Base-by-base conservation (phyloP, 2,329 filamentous ascomycete genomes). In the Scedosporium dehoogii region DNA sequence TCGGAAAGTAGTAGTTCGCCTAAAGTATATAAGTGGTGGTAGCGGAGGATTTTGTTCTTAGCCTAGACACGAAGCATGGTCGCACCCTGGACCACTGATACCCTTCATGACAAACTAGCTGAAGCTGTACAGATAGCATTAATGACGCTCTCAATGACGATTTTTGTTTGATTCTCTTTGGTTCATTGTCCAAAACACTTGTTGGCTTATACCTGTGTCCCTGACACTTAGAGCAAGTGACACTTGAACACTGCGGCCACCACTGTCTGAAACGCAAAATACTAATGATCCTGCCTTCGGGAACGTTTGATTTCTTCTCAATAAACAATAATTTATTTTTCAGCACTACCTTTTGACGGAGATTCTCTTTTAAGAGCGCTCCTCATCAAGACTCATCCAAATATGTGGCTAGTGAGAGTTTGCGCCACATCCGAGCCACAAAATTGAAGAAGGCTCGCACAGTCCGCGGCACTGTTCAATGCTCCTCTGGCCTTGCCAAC, bases 401-500 rank as follows among this genome's bases (percentile, higher is more conserved):
- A 23, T 18, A 18, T 48, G 44, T 48, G 44, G 44, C 44, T 48
- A 5, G 21, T 48, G 14, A 5, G 29, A 29, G 29, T 1, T 6
- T 1, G 3, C 33, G 23, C 51, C 51, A 27, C 51, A 55, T 12
- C 10, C 9, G 33, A 38, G 33, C 33, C 33, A 38, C 33, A 38
- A 38, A 38, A 3, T 38, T 3, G 33, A 14, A 9, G 3, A 4
- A 48, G 18, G 21, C 21, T 55, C 21, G 21, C 51, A 55, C 51
- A 23, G 51, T 55, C 16, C 18, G 9, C 9, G 3, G 18, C 44
- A 48, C 44, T 48, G 16, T 48, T 5, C 51, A 23, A 9, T 10
- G 12, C 12, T 23, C 59, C 55, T 59, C 55, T 59, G 63, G 59
- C 46, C 38, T 18, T 42, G 41, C 33, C 55, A 58, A 58, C n/a